phyloP scores from a whole-genome alignment of 225 moss, liverwort and hornwort genomes.

The Bryum argenteum region DNA sequence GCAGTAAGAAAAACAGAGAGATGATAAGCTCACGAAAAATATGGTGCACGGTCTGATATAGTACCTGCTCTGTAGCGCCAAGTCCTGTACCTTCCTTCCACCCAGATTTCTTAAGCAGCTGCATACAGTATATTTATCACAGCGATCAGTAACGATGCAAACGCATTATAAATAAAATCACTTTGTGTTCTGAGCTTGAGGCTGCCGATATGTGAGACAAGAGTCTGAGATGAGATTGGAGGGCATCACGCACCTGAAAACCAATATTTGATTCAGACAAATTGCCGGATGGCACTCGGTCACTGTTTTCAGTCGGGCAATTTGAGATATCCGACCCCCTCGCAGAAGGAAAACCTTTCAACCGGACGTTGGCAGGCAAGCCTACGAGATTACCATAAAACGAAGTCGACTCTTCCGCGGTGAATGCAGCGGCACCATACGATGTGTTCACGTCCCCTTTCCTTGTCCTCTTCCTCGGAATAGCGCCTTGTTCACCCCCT shows the following conservation, averaged over 20 bases:
- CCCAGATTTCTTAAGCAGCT: constrained; percentile 94
- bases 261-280: constrained; percentile 53
- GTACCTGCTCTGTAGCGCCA: constrained; percentile 75
- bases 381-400: constrained; percentile 52
- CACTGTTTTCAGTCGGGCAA: constrained; percentile 1
- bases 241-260: constrained; percentile 39
- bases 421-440: constrained; percentile 45
- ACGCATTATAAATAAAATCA: background rate
- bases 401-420: constrained; percentile 53
- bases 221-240: background rate
- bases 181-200: too few species aligned
- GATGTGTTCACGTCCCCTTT: constrained; percentile 43
- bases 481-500: constrained; percentile 32
- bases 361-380: constrained; percentile 44
- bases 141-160: constrained; percentile 23
- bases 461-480: constrained; percentile 42
- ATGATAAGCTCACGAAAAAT: background rate
- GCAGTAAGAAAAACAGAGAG: constrained; percentile 9
- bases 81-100: constrained; percentile 97
- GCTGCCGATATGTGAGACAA: too few species aligned
- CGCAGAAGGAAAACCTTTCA: constrained; percentile 23
- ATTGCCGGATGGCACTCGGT: constrained; percentile 27
- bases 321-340: constrained; percentile 25
- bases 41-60: background rate
- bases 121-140: constrained; percentile 30